Evolutionary conservation across 495 filamentous ascomycete species (phyloP), one percentile per base, ranked within the genome.

Genomic region (Evansstolkia leycettana): DNA sequence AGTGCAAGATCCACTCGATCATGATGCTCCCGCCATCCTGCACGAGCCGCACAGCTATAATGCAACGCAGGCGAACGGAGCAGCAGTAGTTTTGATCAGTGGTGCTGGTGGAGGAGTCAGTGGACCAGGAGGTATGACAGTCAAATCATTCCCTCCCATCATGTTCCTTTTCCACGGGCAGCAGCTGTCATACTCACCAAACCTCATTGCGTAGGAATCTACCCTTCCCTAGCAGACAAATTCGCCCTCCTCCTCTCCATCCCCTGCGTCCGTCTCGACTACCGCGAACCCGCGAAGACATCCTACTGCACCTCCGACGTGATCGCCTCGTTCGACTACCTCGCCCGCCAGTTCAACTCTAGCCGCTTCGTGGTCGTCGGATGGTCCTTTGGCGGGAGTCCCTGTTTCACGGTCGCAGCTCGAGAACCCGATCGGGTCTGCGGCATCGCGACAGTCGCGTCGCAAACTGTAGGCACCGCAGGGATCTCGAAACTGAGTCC

Each of bases 381-480:
- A 13, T 69, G 64, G 62, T 64, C 55, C 8, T 69, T 67, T 31
- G 60, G 64, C 14, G 51, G 60, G 18, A 55, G 58, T 25, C 55
- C 55, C 0, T 62, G 57, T 14, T 62, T 60, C 31, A 51, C 53
- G 1, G 51, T 56, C 7, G 59, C 50, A 7, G 58, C 42, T 0
- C 31, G 34, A 0, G 50, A 67, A 32, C 35, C 42, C n/a, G 34
- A 36, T 5, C 46, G 59, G 1, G 51, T 65, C 8, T 31, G 48
- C 6, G 59, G 60, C 5, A 55, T 58, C 12, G 58, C 58, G 4
- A 60, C 55, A 1, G 48, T 63, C 0, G 60, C 58, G 0, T 47
- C 73, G 59, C 43, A 89, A 65, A 53, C 82, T 72, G 54, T 80
- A 72, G 25, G 88, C 76, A 67, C 85, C 78, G 48, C 90, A 79